Evolutionary conservation across 225 moss, liverwort and hornwort genomes (phyloP).

Genomic region (Physcomitrium patens): DNA sequence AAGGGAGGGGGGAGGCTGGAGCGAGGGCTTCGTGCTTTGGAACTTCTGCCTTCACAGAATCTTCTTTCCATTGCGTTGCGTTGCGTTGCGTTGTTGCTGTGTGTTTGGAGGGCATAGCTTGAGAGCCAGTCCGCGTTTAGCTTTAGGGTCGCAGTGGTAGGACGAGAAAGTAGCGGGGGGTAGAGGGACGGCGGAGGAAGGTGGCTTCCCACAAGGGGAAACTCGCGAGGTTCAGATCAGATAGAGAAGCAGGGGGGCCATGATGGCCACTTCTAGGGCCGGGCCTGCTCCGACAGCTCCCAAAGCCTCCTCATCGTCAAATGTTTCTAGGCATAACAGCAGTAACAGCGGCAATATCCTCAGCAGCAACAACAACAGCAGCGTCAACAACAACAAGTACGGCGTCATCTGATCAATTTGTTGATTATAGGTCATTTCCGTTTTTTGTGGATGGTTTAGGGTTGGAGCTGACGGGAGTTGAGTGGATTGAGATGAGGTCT

Average conservation of each 20-base stretch:
- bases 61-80: no score
- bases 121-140: no score
- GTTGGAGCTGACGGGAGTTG: background rate
- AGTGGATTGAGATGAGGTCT: background rate
- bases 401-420: background rate
- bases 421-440: background rate
- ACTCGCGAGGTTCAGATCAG: constrained; percentile 1
- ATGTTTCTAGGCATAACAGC: constrained; percentile 19
- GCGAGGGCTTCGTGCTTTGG: no score
- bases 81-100: no score
- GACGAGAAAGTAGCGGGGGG: no score
- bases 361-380: background rate
- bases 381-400: background rate
- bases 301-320: constrained; percentile 7
- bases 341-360: background rate
- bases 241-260: background rate
- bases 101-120: no score
- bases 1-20: no score
- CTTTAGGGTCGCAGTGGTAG: no score
- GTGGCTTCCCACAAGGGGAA: constrained; percentile 19
- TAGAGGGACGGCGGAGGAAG: background rate
- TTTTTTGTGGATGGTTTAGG: background rate
- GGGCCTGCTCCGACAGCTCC: constrained; percentile 23
- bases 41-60: no score
- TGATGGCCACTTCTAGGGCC: constrained; percentile 33